Evolutionary conservation across 257 asterid genomes (phyloP).

Genomic region (Gentiana macrophylla): DNA sequence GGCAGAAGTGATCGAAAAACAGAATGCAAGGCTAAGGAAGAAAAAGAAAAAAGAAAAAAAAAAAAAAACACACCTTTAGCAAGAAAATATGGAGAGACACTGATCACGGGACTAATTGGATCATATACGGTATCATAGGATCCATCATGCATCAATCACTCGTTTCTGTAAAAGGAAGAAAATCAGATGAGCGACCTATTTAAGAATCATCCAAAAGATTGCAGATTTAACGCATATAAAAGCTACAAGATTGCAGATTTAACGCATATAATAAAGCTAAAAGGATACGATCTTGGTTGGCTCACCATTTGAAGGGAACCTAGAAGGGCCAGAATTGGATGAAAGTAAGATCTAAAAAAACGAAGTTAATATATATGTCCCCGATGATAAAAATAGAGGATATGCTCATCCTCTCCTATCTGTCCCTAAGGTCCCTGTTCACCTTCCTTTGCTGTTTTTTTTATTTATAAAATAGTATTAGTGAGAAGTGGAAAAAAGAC

Average conservation of each 20-base stretch:
- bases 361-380: conserved; percentile 32
- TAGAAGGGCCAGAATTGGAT: conserved; percentile 21
- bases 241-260: conserved; percentile 2
- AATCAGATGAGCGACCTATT: conserved; percentile 42
- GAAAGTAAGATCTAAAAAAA: conserved; percentile 64
- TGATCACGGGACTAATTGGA: conserved; percentile 45
- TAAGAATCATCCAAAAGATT: conserved; percentile 2
- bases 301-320: conserved; percentile 33
- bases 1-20: conserved; percentile 37
- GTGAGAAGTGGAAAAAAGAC: too few relatives aligned
- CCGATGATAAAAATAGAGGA: conserved; percentile 50
- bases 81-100: conserved; percentile 47
- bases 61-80: conserved; percentile 33
- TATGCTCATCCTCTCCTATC: conserved; percentile 19
- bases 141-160: conserved; percentile 43
- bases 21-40: conserved; percentile 7
- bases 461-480: conserved; percentile 17
- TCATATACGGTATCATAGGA: conserved; percentile 41
- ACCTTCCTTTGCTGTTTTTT: conserved; percentile 6
- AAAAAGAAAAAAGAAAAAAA: background rate
- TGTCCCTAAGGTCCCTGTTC: conserved; percentile 1
- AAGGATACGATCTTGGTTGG: conserved; percentile 2
- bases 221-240: background rate
- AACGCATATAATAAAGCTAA: background rate
- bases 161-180: conserved; percentile 18